These are phyloP conservation scores for Taiwanofungus camphoratus DNA, from an alignment of 1,284 basidiomycete species.

Conservation along the genomic window DNA sequence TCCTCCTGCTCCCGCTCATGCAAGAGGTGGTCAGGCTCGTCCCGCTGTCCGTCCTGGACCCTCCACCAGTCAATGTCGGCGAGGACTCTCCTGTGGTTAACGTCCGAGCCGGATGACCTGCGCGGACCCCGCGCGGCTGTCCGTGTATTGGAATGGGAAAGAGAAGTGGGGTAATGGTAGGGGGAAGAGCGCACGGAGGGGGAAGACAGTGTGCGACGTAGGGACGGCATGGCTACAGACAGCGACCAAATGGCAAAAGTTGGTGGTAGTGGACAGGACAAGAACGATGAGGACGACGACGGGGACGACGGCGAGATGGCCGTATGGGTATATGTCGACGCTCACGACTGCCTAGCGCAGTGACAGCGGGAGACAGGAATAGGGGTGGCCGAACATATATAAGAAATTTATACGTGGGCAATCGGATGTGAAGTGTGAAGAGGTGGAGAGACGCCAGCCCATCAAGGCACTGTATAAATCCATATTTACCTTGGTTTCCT, in stretches of 20 bases:
- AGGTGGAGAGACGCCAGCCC: conserved; percentile 10
- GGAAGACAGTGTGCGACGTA: conserved; percentile 66
- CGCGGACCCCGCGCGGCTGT: conserved; percentile 40
- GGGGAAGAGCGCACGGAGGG: conserved; percentile 58
- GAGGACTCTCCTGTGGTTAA: conserved; percentile 57
- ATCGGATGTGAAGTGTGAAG: conserved; percentile 28
- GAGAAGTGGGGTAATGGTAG: conserved; percentile 38
- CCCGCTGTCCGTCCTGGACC: conserved; percentile 61
- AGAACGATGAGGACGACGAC: conserved; percentile 12
- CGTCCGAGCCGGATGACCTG: conserved; percentile 63
- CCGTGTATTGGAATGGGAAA: conserved; percentile 29
- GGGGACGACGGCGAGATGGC: conserved; percentile 9
- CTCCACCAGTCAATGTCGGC: conserved; percentile 84
- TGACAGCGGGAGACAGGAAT: conserved; percentile 12
- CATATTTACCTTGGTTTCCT: not conserved
- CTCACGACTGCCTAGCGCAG: conserved; percentile 16
- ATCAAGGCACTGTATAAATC: conserved; percentile 8
- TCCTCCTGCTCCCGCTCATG: conserved; percentile 14
- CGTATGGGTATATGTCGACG: conserved; percentile 21
- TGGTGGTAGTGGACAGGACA: conserved; percentile 8
- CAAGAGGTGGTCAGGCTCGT: conserved; percentile 10
- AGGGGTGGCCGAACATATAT: conserved; percentile 9
- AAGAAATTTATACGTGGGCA: conserved; percentile 26
- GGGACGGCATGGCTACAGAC: conserved; percentile 56
- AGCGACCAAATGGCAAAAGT: conserved; percentile 1